These are phyloP conservation scores for Bruguiera sexangula DNA, from an alignment of 345 rosid species.

Conservation along the genomic window DNA sequence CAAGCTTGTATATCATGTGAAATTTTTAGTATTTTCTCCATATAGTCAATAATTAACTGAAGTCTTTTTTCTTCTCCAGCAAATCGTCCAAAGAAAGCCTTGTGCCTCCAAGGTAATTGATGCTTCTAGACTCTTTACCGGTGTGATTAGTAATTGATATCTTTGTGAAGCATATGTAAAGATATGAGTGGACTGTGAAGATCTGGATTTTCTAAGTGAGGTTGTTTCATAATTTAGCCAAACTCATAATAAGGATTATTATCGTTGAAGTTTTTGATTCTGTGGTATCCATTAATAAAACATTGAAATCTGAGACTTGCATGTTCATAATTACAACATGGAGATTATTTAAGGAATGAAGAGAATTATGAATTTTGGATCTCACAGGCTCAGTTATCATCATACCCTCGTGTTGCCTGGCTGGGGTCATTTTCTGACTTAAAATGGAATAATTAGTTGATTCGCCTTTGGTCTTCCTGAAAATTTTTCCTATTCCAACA, in stretches of 20 bases:
- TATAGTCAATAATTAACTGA: neutral
- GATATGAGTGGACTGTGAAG: neutral
- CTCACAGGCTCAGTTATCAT: neutral
- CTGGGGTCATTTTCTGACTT: too few relatives aligned
- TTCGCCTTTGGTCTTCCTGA: too few relatives aligned
- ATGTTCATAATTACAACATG: neutral
- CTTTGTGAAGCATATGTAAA: neutral
- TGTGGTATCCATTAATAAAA: neutral
- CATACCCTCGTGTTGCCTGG: too few relatives aligned
- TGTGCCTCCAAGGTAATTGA: constrained; percentile 7
- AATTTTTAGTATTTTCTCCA: neutral
- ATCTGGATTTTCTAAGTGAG: neutral
- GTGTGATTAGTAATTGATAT: neutral
- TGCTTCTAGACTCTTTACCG: neutral
- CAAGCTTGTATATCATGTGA: neutral
- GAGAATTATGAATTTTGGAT: neutral
- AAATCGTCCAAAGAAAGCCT: neutral
- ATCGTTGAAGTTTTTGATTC: neutral
- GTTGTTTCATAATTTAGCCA: neutral
- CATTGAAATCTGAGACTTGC: too few relatives aligned
- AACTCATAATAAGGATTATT: neutral
- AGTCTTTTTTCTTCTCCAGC: constrained; percentile 6
- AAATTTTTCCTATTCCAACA: neutral
- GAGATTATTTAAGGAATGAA: neutral
- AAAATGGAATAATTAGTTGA: too few relatives aligned